phyloP scores from a whole-genome alignment of 306 rosid species.

The Cicer chorassanicum region DNA sequence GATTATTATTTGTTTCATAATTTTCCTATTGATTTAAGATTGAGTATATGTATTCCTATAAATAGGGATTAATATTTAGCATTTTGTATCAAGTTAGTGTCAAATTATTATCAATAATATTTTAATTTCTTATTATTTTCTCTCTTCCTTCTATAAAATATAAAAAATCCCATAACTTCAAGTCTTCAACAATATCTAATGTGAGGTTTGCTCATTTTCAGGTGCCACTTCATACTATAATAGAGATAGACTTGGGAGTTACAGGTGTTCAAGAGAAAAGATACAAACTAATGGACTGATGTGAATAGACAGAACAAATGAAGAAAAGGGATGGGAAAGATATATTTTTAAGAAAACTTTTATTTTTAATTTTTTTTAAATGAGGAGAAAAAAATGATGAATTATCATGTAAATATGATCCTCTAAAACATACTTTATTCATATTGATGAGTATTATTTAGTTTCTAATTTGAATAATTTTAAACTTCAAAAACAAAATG shows the following conservation, averaged over 20 bases:
- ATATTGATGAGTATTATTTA: conserved; percentile 18
- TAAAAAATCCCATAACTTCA: too few relatives aligned
- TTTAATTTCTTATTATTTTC: too few relatives aligned
- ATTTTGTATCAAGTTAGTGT: too few relatives aligned
- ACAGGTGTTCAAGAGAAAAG: conserved; percentile 96
- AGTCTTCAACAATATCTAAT: not conserved
- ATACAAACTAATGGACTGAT: conserved; percentile 95
- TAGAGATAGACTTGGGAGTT: conserved; percentile 98
- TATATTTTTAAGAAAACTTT: not conserved
- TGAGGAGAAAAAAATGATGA: conserved; percentile 32
- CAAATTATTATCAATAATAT: too few relatives aligned
- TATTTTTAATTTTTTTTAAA: not conserved
- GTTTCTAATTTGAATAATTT: conserved; percentile 30
- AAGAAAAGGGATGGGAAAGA: not conserved
- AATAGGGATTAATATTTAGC: too few relatives aligned
- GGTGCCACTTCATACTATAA: conserved; percentile 95
- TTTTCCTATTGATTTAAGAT: too few relatives aligned
- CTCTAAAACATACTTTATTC: conserved; percentile 26
- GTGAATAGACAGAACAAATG: not conserved
- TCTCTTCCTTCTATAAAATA: too few relatives aligned
- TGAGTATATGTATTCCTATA: too few relatives aligned
- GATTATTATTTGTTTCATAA: too few relatives aligned
- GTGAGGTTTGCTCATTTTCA: conserved; percentile 52
- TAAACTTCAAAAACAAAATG: not conserved
- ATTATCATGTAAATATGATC: conserved; percentile 34